These are phyloP conservation scores for Filosporella fistucella DNA, from an alignment of 495 filamentous ascomycete species.

Conservation along the genomic window DNA sequence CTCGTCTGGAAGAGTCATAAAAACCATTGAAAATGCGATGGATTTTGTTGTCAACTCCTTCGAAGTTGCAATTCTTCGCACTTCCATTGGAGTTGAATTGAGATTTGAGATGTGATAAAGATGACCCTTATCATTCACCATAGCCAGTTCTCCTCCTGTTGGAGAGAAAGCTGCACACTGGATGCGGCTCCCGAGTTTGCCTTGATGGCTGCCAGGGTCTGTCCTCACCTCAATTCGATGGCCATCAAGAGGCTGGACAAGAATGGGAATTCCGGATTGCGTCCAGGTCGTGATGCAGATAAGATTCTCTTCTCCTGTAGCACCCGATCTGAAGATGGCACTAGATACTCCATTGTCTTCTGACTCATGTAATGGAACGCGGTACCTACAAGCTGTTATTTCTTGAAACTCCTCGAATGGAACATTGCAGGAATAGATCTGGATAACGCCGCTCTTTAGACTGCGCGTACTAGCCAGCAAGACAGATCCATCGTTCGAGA, in stretches of 20 bases:
- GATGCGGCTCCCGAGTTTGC: slow-evolving; percentile 29
- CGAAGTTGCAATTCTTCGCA: slow-evolving; percentile 24
- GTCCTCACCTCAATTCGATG: slow-evolving; percentile 28
- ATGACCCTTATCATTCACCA: slow-evolving; percentile 33
- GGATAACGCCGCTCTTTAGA: slow-evolving; percentile 28
- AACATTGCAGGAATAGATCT: slow-evolving; percentile 28
- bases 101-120: slow-evolving; percentile 30
- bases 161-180: slow-evolving; percentile 32
- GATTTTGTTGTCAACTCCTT: slow-evolving; percentile 29
- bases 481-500: slow-evolving; percentile 30
- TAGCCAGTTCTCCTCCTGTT: slow-evolving; percentile 26
- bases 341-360: slow-evolving; percentile 33
- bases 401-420: slow-evolving; percentile 31
- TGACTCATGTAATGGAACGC: slow-evolving; percentile 30
- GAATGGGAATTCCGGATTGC: slow-evolving; percentile 30
- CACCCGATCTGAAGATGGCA: slow-evolving; percentile 25
- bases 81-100: slow-evolving; percentile 29
- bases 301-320: slow-evolving; percentile 24
- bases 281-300: slow-evolving; percentile 35
- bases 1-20: slow-evolving; percentile 30
- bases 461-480: slow-evolving; percentile 31
- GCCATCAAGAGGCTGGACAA: slow-evolving; percentile 31
- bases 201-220: slow-evolving; percentile 20
- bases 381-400: slow-evolving; percentile 26
- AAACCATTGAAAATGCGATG: slow-evolving; percentile 29